Evolutionary conservation across 176 grass and related monocot species (phyloP), one percentile per base, ranked within the genome.

Genomic region (Urochloa ruziziensis): DNA sequence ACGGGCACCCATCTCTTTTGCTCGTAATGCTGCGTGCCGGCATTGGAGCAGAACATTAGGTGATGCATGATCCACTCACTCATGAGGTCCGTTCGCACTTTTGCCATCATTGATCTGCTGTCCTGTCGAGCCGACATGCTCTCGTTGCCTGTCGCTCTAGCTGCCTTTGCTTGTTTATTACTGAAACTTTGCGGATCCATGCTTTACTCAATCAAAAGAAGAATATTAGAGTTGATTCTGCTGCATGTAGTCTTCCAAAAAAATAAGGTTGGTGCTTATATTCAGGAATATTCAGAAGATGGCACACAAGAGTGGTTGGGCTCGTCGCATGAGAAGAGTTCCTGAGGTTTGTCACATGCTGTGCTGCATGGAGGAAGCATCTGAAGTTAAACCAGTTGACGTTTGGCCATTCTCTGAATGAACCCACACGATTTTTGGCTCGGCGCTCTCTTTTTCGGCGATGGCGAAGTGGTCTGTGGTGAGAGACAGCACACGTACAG

Each of bases 11-110:
- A 76, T 59, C 27, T 32, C 28, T 44, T 77, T 70, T 42, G 5
- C 46, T 48, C 36, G 27, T 70, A 43, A 48, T 3, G 3, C 51
- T 25, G 25, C 21, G 13, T 70, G 64, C 23, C 21, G 53, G 23
- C 40, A 86, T 27, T 53, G 66, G 83, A 86, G 37, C 83, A 70
- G 8, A 36, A 9, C 62, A 65, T 34, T 66, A 19, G 21, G 54
- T 71, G 66, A 49, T 39, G 48, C 73, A 42, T 52, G 51, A 25
- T 64, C 34, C 43, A 42, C 18, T 57, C 29, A 53, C 23, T 56
- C 32, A 74, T 62, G 7, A 56, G 34, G 64, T 23, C 63, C 63
- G 2, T 6, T 32, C 62, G 16, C 30, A 19, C 6, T 35, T 62
- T 64, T n/a, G 65, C 21, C 65, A 40, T 67, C 42, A 65, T 49